Base-by-base conservation (phyloP, 2,329 filamentous ascomycete genomes). In the Penicillium sumatraense region DNA sequence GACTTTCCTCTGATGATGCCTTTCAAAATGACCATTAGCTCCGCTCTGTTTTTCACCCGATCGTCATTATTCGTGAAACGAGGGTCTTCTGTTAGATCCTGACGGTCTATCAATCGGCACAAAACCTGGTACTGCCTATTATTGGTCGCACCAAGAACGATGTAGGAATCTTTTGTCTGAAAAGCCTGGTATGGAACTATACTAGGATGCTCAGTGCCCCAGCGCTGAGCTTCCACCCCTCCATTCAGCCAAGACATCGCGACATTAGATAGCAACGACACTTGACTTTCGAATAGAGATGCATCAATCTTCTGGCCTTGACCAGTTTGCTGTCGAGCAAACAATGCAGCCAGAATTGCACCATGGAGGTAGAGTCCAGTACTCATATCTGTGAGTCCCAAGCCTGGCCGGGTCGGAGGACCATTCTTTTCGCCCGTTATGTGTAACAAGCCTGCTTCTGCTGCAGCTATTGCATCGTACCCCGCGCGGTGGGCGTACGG, bases 121-220 rank as follows among this genome's bases (percentile, higher is more conserved):
- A 91, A 73, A 18, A 88, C 80, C 14, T 82, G 82, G 59, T 89
- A 91, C 2, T 90, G 79, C 5, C 84, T 81, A 67, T 90, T 86
- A 63, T 91, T 91, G n/a, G 86, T 87, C 24, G 88, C 88, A 4
- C 88, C 88, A 44, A 90, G 81, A 18, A 91, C 80, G 31, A 91
- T 81, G 54, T 86, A 84, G n/a, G 87, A 86, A 58, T 91, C 87
- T 51, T 83, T 84, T 3, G 88, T 90, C 66, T 85, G 82, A 72
- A 90, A 81, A 0, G 75, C 76, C 53, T 80, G 72, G 49, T 80
- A 82, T 1, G 78, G 79, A 10, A 78, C 78, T 27, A 80, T 76
- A 31, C 72, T 78, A 1, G 79, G 78, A 66, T 81, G 79, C 20
- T 70, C 74, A 5, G 76, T 78, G 3, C 79, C 78, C 68, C 74